phyloP scores from a whole-genome alignment of 2,329 filamentous ascomycete genomes.

The Aureobasidium sp. region DNA sequence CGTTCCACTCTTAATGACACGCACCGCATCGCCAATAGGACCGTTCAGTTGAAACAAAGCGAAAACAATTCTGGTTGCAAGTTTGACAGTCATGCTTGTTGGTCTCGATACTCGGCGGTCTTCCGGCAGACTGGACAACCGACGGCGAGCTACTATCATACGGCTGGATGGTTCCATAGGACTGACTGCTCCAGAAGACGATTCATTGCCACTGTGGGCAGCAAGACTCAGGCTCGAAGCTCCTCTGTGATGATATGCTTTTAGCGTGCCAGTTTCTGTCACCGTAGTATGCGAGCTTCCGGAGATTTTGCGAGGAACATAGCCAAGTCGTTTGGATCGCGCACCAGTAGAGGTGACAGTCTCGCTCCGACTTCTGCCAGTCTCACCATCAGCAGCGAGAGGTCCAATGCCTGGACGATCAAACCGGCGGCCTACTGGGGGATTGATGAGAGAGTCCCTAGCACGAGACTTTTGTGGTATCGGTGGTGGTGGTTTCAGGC shows the following conservation, averaged over 20 bases:
- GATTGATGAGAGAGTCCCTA: conserved; percentile 40
- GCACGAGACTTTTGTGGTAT: conserved; percentile 78
- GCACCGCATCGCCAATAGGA: conserved; percentile 18
- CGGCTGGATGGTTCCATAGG: conserved; percentile 23
- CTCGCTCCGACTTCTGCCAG: conserved; percentile 58
- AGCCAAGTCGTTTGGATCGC: conserved; percentile 54
- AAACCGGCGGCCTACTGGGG: conserved; percentile 40
- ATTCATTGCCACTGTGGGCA: conserved; percentile 25
- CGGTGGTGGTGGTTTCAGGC: conserved; percentile 55
- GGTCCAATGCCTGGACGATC: conserved; percentile 60
- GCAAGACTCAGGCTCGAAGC: conserved; percentile 24
- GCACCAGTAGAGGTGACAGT: conserved; percentile 46
- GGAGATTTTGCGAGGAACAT: conserved; percentile 50
- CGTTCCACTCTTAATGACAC: conserved; percentile 17
- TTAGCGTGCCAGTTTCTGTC: conserved; percentile 25
- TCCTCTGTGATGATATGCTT: conserved; percentile 26
- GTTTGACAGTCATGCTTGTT: conserved; percentile 17
- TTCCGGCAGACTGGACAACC: conserved; percentile 19
- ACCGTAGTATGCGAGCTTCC: conserved; percentile 29
- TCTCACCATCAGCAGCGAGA: conserved; percentile 61
- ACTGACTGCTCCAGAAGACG: conserved; percentile 28
- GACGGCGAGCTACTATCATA: conserved; percentile 11
- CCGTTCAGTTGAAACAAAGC: conserved; percentile 18
- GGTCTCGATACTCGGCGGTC: conserved; percentile 19
- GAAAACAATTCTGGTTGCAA: conserved; percentile 17